A percentile compares a stretch with the other conserved stretches of the same genome.
Evolutionary conservation across 306 rosid species (phyloP).

Genomic region (Oxytropis ochrocephala): DNA sequence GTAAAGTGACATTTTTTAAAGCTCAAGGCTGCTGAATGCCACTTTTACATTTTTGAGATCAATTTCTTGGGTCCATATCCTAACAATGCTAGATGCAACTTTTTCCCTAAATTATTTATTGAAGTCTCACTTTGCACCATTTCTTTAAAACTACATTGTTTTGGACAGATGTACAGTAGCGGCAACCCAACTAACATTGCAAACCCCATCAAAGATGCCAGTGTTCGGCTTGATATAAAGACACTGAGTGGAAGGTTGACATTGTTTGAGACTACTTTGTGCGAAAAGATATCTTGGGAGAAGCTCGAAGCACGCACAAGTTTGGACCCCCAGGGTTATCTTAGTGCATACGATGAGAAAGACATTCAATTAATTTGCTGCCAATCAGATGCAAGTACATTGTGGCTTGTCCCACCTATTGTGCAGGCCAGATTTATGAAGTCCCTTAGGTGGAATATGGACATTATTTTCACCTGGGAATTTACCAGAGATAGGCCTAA

Average conservation of each 20-base stretch:
- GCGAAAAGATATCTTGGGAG: constrained; percentile 65
- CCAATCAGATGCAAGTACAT: constrained; percentile 77
- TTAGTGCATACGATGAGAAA: constrained; percentile 49
- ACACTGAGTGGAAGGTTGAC: constrained; percentile 74
- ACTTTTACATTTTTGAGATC: constrained; percentile 3
- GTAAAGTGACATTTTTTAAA: constrained; percentile 11
- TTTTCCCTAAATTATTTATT: background rate
- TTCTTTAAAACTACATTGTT: constrained; percentile 6
- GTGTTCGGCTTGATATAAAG: constrained; percentile 64
- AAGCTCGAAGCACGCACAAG: constrained; percentile 27
- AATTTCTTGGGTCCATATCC: background rate
- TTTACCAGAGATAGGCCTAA: constrained; percentile 74
- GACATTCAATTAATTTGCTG: constrained; percentile 87
- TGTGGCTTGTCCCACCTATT: constrained; percentile 80
- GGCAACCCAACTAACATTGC: constrained; percentile 98
- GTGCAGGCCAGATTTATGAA: constrained; percentile 59
- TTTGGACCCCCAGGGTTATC: constrained; percentile 50
- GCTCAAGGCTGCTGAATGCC: constrained; percentile 3
- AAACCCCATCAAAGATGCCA: constrained; percentile 91
- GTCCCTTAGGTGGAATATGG: constrained; percentile 60
- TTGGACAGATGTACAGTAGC: constrained; percentile 83
- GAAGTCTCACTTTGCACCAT: constrained; percentile 7
- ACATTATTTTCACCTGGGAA: constrained; percentile 63
- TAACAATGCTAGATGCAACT: background rate
- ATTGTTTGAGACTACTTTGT: constrained; percentile 79